Base-by-base conservation (phyloP, 2,329 filamentous ascomycete genomes). In the Xylariaceae sp. region DNA sequence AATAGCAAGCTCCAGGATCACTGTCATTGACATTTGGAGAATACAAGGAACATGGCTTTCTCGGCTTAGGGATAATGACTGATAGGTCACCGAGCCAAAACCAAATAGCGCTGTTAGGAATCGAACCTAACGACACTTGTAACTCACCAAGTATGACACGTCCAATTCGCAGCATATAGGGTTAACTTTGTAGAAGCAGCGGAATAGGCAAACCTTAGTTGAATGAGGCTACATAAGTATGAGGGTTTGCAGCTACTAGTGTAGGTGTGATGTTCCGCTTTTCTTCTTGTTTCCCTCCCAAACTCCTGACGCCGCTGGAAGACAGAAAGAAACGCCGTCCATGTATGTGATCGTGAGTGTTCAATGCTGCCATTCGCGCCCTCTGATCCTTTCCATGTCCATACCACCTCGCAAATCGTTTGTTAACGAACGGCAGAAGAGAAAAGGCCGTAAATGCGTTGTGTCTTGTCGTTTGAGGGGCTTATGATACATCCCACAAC, bases 341-440 rank as follows among this genome's bases (percentile, higher is more conserved):
- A 58, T 60, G 57, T 48, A 58, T 60, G 57, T 48, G 44, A 58
- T 61, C 29, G 21, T 43, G 55, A 63, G 53, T 61, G 63, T 57
- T 63, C 53, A 53, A 62, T 63, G 60, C 61, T 61, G 46, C 56
- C 58, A 49, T 64, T 55, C 35, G 33, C 50, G 26, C 18, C 43
- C 40, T 57, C 54, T 37, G 53, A 61, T 55, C 52, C 51, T 45
- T 58, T 51, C 59, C 46, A 53, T 56, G 45, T 50, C 58, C 43
- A 26, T 32, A 20, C 26, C 35, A 16, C 21, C 29, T 29, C 55
- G 35, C 36, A 53, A 58, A 59, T 60, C 58, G 59, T 57, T 47
- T 44, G 42, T 29, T 53, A 52, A 52, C 46, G 44, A 56, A 59
- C 52, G 42, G 46, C 39, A 44, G 42, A 56, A 56, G 53, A 44